phyloP scores from a whole-genome alignment of 2,329 filamentous ascomycete genomes.

The Ophiostoma pallidulum region DNA sequence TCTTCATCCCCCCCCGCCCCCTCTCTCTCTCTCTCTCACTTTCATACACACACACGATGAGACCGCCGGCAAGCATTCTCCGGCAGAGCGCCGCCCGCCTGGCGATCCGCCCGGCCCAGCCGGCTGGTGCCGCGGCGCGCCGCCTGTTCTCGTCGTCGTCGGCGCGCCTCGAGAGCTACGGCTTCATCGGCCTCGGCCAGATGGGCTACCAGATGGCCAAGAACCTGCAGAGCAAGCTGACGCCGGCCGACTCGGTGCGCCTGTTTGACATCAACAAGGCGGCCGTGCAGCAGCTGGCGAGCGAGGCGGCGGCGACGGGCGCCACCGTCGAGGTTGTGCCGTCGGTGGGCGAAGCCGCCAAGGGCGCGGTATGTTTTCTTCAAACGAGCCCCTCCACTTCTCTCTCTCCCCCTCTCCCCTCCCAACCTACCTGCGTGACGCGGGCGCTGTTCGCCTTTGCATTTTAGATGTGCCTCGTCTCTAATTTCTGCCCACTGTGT shows the following conservation, averaged over 20 bases:
- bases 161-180: slow-evolving; percentile 42
- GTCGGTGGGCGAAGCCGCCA: slow-evolving; percentile 39
- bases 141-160: slow-evolving; percentile 37
- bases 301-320: slow-evolving; percentile 36
- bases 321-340: slow-evolving; percentile 36
- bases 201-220: slow-evolving; percentile 58
- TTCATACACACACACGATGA: slow-evolving; percentile 16
- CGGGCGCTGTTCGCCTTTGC: too few species aligned
- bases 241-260: slow-evolving; percentile 39
- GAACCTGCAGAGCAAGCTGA: slow-evolving; percentile 49
- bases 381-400: background rate
- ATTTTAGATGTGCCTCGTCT: too few species aligned
- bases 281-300: slow-evolving; percentile 36
- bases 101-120: too few species aligned
- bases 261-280: slow-evolving; percentile 49
- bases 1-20: background rate
- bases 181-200: slow-evolving; percentile 51
- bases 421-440: too few species aligned
- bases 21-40: background rate
- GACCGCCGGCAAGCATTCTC: slow-evolving; percentile 18
- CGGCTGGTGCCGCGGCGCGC: slow-evolving; percentile 24
- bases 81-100: too few species aligned
- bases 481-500: too few species aligned
- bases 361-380: slow-evolving; percentile 40
- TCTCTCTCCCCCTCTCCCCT: background rate